These are phyloP conservation scores for Chalciporus sphaerocephalus DNA, from an alignment of 768 basidiomycete genomes.

Conservation along the genomic window DNA sequence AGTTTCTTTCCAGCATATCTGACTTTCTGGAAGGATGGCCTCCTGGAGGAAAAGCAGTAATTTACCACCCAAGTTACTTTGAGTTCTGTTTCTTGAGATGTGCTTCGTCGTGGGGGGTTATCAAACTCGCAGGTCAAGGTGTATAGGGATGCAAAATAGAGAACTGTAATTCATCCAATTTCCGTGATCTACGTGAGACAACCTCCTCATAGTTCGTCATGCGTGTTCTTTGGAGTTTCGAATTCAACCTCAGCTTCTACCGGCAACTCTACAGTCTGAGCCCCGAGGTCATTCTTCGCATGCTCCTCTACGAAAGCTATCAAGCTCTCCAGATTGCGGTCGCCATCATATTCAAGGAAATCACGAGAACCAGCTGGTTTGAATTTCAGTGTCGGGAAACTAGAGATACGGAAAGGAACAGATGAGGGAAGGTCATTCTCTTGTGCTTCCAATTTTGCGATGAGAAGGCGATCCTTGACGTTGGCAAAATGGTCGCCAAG, in stretches of 20 bases:
- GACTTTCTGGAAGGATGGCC: conserved; percentile 94
- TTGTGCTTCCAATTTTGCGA: conserved; percentile 94
- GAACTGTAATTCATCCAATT: conserved; percentile 14
- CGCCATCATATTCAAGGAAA: conserved; percentile 93
- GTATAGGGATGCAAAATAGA: conserved; percentile 21
- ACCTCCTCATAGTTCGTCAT: conserved; percentile 29
- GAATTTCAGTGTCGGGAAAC: conserved; percentile 97
- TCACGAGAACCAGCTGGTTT: conserved; percentile 82
- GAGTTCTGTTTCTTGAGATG: not conserved
- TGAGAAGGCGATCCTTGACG: conserved; percentile 69
- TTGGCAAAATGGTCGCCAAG: conserved; percentile 80
- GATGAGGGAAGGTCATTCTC: conserved; percentile 93
- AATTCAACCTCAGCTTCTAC: conserved; percentile 23
- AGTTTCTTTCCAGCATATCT: conserved; percentile 60
- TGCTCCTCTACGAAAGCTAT: conserved; percentile 79
- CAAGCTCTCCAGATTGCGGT: conserved; percentile 81
- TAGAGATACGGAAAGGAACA: conserved; percentile 80
- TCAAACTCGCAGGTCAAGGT: conserved; percentile 12
- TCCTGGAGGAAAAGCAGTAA: conserved; percentile 75
- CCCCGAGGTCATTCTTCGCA: conserved; percentile 66
- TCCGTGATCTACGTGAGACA: not conserved
- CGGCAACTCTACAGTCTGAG: conserved; percentile 23
- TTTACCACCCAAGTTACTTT: conserved; percentile 31
- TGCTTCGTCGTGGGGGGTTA: not conserved
- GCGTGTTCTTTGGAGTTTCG: conserved; percentile 23